Base-by-base conservation (phyloP, 306 rosid genomes). In the Delonix regia region DNA sequence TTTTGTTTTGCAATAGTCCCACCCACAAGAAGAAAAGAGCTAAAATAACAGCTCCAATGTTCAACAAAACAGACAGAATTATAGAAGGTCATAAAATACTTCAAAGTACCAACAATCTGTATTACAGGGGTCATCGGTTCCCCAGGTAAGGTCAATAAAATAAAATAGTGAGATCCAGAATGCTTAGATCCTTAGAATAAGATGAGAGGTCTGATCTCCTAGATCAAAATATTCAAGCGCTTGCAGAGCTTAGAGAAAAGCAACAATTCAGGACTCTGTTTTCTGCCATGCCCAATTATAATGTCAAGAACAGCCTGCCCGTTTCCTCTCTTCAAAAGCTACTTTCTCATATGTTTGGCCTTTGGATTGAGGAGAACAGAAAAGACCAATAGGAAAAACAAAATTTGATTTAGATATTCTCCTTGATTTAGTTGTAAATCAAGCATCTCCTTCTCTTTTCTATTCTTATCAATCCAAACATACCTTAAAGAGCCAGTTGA, bases 301-400 rank as follows among this genome's bases (percentile, higher is more conserved):
- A 21, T 51, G 57, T 15, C 24, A 18, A n/a, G n/a, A n/a, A 51
- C 57, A 51, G n/a, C 24, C 57, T 51, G 41, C 28, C 77, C 59
- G 21, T 68, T 27, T 28, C 56, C 79, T 36, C 14, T 75, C 12
- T 59, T 38, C n/a, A 59, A 39, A 52, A 67, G 47, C 63, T 56
- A 59, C 66, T 36, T 7, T 36, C 6, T 3, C n/a, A 4, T 13
- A 15, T 15, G 52, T 15, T 15, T 47, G 52, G 52, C 4, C 19
- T 15, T 15, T 47, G 52, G 52, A 47, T 15, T 15, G 5, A 14
- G 11, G n/a, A 47, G 52, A 14, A 13, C 11, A 6, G n/a, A 47
- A 14, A 0, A 1, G 52, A 47, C 3, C 1, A 7, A 8, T 36
- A 36, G 41, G 41, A 36, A 36, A 47, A 19, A 3, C 3, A 47